Evolutionary conservation across 225 moss, liverwort and hornwort genomes (phyloP), one percentile per base, ranked within the genome.

Genomic region (Bryoerythrophyllum caledonicum): DNA sequence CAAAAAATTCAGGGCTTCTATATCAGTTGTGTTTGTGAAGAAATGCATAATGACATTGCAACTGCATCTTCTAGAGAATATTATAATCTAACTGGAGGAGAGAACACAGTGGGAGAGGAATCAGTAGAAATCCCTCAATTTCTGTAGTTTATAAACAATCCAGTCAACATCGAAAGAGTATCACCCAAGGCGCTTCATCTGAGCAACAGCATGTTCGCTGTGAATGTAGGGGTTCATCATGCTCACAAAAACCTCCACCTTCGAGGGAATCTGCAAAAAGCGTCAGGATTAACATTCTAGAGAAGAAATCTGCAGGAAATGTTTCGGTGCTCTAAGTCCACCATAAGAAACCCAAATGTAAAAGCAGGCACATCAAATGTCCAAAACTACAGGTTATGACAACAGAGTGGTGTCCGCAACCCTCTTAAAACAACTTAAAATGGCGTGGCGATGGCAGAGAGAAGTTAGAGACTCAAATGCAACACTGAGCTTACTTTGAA

Each of bases 181-280:
- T 72, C 89, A 94, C 96, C 94, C 96, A 24, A 97, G 86, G 73
- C 96, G 94, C 87, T 89, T 97, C 96, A 96, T 96, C 67, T 90
- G 92, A 72, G 73, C 73, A 58, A 85, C 27, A 69, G 92, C 86
- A 73, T 97, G 87, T 60, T 93, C 90, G 73, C 72, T 83, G 58
- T 92, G 87, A 70, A 89, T 78, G 79, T 91, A 94, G 25, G 94
- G 89, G 58, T 77, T 83, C 75, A 87, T 86, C 74, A 91, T 78
- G 81, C 96, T 91, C 60, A 97, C 96, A 80, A 92, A 97, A 17
- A 94, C 87, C 85, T 97, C 96, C 85, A 97, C 94, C 82, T 92
- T 94, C 8, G 94, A 92, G 59, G 94, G 91, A 81, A 97, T 94
- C 94, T 97, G 89, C 83, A 79, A 11, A 79, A 9, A 63, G 37